Percentiles rank a stretch among this genome's conserved stretches.
Conservation (phyloP, 2,329 filamentous ascomycete genomes). For the Clarireedia hainanense region DNA sequence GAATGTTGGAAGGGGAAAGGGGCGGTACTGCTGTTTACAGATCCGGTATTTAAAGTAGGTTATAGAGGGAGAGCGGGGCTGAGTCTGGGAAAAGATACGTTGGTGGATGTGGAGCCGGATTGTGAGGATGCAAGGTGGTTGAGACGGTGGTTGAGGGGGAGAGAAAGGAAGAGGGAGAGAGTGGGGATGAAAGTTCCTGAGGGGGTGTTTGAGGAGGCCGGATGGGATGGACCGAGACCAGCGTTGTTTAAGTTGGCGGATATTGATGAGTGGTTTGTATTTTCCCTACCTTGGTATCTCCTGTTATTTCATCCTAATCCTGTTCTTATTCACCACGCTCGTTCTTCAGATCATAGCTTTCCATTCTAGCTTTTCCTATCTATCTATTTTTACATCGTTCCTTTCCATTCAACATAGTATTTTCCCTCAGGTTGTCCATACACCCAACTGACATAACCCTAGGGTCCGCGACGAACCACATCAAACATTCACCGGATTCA, state of each 20-base stretch:
- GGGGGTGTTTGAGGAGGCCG: conserved; percentile 33
- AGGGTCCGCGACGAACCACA: conserved; percentile 29
- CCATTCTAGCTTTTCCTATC: too few relatives aligned
- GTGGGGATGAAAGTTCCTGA: conserved; percentile 41
- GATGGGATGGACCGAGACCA: conserved; percentile 27
- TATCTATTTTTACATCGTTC: too few relatives aligned
- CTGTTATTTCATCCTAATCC: too few relatives aligned
- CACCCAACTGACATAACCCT: neutral
- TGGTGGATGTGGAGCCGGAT: conserved; percentile 48
- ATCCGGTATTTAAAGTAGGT: conserved; percentile 23
- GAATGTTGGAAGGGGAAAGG: conserved; percentile 38
- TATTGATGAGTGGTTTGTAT: conserved; percentile 33
- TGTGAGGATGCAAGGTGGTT: conserved; percentile 47
- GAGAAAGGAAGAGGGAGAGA: conserved; percentile 39
- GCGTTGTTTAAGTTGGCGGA: conserved; percentile 37
- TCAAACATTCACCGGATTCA: conserved; percentile 34
- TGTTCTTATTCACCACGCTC: neutral
- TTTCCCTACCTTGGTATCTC: neutral
- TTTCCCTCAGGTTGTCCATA: neutral
- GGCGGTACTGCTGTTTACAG: conserved; percentile 42
- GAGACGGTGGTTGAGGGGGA: conserved; percentile 38
- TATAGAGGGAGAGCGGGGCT: conserved; percentile 23
- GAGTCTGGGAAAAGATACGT: conserved; percentile 34
- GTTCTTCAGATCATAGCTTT: too few relatives aligned
- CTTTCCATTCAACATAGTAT: neutral